Evolutionary conservation across 139 green algal species (phyloP).

Genomic region (Coelastrella sp.): DNA sequence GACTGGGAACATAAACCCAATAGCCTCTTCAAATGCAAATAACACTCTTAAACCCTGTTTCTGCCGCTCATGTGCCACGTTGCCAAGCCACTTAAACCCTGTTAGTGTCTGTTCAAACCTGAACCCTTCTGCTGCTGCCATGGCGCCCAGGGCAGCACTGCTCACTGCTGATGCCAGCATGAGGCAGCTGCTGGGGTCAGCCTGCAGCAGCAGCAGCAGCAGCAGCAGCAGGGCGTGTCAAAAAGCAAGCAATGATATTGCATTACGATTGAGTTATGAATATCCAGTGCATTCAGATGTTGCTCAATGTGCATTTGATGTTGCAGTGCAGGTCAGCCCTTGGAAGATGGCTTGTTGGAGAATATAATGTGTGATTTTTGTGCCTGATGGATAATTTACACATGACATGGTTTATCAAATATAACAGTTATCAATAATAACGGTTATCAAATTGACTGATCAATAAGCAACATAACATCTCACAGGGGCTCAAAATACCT

Average conservation of each 20-base stretch:
- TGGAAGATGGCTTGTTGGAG: too few relatives aligned
- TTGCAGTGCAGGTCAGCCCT: neutral
- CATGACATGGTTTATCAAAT: too few relatives aligned
- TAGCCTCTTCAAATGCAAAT: conserved; percentile 89
- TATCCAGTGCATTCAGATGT: too few relatives aligned
- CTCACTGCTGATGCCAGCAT: conserved; percentile 78
- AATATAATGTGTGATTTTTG: too few relatives aligned
- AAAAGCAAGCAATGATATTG: too few relatives aligned
- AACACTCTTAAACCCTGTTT: conserved; percentile 63
- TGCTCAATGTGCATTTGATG: neutral
- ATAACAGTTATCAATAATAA: too few relatives aligned
- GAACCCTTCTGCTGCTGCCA: conserved; percentile 71
- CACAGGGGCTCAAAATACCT: too few relatives aligned
- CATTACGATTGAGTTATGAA: too few relatives aligned
- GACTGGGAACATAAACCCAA: conserved; percentile 73
- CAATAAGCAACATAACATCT: too few relatives aligned
- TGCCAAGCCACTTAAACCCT: conserved; percentile 90
- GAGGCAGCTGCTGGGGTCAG: conserved; percentile 50
- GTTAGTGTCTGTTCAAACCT: conserved; percentile 73
- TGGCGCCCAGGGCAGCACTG: conserved; percentile 66
- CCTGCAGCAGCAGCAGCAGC: conserved; percentile 37
- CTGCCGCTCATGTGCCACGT: conserved; percentile 69
- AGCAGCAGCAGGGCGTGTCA: neutral
- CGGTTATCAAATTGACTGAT: too few relatives aligned
- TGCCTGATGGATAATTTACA: too few relatives aligned